These are phyloP conservation scores for Syzygium grande DNA, from an alignment of 345 rosid species.

Conservation along the genomic window DNA sequence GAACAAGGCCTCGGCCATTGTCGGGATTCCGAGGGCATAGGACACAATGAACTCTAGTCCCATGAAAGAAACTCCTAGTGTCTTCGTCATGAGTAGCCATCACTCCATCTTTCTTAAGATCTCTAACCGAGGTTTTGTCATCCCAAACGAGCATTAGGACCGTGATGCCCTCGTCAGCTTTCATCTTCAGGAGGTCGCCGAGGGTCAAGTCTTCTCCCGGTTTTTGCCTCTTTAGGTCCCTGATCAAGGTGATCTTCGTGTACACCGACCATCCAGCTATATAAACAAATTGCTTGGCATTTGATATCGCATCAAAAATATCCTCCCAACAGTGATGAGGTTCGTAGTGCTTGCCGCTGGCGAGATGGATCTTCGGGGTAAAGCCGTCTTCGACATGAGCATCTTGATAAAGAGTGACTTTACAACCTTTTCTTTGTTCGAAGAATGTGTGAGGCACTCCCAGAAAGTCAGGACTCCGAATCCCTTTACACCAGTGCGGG, in stretches of 20 bases:
- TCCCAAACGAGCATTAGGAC: slow-evolving; percentile 63
- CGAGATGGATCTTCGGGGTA: slow-evolving; percentile 20
- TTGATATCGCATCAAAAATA: slow-evolving; percentile 32
- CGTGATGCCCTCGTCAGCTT: slow-evolving; percentile 37
- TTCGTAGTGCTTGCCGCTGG: slow-evolving; percentile 19
- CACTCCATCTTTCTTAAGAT: slow-evolving; percentile 42
- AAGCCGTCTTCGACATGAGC: slow-evolving; percentile 34
- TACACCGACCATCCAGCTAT: slow-evolving; percentile 50
- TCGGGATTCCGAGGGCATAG: slow-evolving; percentile 50
- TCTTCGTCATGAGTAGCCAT: slow-evolving; percentile 61
- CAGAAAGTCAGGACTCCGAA: slow-evolving; percentile 19
- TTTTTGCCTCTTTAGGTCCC: slow-evolving; percentile 28
- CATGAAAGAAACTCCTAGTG: slow-evolving; percentile 27
- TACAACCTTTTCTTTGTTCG: slow-evolving; percentile 32
- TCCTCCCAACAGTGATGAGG: slow-evolving; percentile 45
- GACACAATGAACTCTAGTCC: slow-evolving; percentile 34
- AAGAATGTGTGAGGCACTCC: slow-evolving; percentile 48
- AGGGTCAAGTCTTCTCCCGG: slow-evolving; percentile 25
- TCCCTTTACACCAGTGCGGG: slow-evolving; percentile 37
- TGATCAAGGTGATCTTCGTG: slow-evolving; percentile 27
- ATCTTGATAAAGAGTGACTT: slow-evolving; percentile 49
- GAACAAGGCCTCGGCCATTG: slow-evolving; percentile 19
- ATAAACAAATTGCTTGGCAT: slow-evolving; percentile 43
- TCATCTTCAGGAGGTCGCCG: slow-evolving; percentile 46
- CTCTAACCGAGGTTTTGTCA: slow-evolving; percentile 37